Evolutionary conservation across 345 rosid species (phyloP).

Genomic region (Pistacia vera): DNA sequence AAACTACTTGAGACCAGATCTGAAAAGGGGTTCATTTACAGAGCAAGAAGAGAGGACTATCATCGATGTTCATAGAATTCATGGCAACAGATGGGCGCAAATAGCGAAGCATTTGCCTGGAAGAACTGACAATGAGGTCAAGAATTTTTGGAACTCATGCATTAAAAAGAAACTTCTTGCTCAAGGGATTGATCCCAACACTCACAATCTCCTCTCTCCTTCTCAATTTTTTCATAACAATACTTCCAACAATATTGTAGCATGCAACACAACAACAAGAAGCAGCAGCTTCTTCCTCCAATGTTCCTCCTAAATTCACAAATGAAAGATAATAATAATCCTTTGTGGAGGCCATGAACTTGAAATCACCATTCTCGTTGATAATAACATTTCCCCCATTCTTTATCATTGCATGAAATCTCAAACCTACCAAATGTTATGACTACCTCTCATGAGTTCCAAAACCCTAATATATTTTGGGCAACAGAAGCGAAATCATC

Average conservation of each 20-base stretch:
- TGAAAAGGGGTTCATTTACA: slow-evolving; percentile 54
- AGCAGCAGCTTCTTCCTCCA: neutral
- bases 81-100: slow-evolving; percentile 73
- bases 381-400: neutral
- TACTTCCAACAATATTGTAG: neutral
- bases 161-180: slow-evolving; percentile 68
- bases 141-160: slow-evolving; percentile 69
- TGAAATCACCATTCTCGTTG: slow-evolving; percentile 22
- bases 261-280: neutral
- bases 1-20: slow-evolving; percentile 66
- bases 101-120: slow-evolving; percentile 73
- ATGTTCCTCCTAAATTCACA: slow-evolving; percentile 18
- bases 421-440: neutral
- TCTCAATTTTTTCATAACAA: neutral
- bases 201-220: slow-evolving; percentile 47
- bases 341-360: slow-evolving; percentile 4
- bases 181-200: slow-evolving; percentile 58
- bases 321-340: neutral
- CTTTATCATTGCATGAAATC: neutral
- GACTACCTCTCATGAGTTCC: slow-evolving; percentile 6
- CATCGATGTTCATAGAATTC: slow-evolving; percentile 49
- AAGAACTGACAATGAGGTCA: slow-evolving; percentile 65
- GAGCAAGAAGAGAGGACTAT: slow-evolving; percentile 56
- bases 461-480: slow-evolving; percentile 29
- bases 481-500: neutral